Evolutionary conservation across 495 filamentous ascomycete genomes (phyloP).

Genomic region (Trypethelium eluteriae): DNA sequence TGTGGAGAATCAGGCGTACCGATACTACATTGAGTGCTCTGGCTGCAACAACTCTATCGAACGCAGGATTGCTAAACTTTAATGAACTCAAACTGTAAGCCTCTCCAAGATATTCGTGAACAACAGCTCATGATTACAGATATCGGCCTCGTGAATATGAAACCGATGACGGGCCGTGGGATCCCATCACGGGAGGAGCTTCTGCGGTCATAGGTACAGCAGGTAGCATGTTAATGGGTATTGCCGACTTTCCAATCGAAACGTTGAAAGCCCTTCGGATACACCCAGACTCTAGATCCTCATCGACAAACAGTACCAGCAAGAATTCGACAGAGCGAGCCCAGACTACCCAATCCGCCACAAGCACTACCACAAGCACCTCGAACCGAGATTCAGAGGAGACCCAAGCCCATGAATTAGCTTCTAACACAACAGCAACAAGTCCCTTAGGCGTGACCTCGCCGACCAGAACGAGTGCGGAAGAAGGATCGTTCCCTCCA

Average conservation of each 20-base stretch:
- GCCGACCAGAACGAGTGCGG: background rate
- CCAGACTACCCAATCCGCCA: slow-evolving; percentile 1
- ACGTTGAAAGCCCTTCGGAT: slow-evolving; percentile 49
- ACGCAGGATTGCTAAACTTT: slow-evolving; percentile 35
- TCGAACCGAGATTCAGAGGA: background rate
- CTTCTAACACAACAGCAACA: background rate
- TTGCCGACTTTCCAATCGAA: slow-evolving; percentile 72
- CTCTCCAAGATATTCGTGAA: background rate
- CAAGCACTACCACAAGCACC: background rate
- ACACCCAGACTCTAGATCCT: slow-evolving; percentile 34
- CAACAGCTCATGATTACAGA: slow-evolving; percentile 18
- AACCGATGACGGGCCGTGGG: slow-evolving; percentile 39
- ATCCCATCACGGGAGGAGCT: slow-evolving; percentile 43
- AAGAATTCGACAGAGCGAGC: slow-evolving; percentile 15
- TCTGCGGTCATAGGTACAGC: slow-evolving; percentile 69
- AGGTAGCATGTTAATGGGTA: slow-evolving; percentile 66
- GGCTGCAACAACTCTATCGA: slow-evolving; percentile 34
- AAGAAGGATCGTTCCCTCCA: background rate
- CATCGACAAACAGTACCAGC: slow-evolving; percentile 13
- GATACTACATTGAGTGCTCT: slow-evolving; percentile 35
- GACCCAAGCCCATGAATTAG: background rate
- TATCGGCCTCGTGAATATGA: slow-evolving; percentile 37
- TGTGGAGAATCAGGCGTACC: slow-evolving; percentile 37
- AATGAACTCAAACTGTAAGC: slow-evolving; percentile 36
- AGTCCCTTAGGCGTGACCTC: background rate